Percentiles rank a stretch among this genome's conserved stretches.
Evolutionary conservation across 1,284 basidiomycete species (phyloP).

Genomic region (Cryptococcus sp.): DNA sequence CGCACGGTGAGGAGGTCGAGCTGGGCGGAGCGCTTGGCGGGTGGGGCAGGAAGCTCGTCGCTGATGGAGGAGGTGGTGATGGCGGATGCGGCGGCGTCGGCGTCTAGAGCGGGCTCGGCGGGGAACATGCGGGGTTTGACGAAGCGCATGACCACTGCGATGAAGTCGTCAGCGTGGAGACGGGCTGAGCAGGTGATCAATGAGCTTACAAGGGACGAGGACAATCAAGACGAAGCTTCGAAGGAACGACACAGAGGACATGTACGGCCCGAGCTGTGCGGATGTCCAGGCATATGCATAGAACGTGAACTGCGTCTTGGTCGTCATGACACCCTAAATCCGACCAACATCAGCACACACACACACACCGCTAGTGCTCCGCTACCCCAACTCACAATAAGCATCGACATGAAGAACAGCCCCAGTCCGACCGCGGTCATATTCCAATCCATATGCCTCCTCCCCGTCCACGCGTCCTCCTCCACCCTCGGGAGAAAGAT

Average conservation of each 20-base stretch:
- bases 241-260: constrained; percentile 60
- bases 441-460: constrained; percentile 62
- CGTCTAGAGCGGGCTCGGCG: background rate
- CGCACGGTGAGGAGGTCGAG: constrained; percentile 46
- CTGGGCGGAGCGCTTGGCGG: constrained; percentile 28
- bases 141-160: constrained; percentile 39
- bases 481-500: constrained; percentile 60
- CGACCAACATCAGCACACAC: background rate
- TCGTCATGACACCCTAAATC: constrained; percentile 59
- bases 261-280: constrained; percentile 71
- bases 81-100: constrained; percentile 4
- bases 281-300: constrained; percentile 69
- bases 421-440: constrained; percentile 59
- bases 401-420: constrained; percentile 57
- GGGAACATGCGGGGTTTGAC: constrained; percentile 41
- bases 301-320: constrained; percentile 68
- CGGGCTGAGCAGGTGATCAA: background rate
- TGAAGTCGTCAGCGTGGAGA: background rate
- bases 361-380: constrained; percentile 1
- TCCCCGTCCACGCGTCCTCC: constrained; percentile 45
- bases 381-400: constrained; percentile 56
- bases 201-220: constrained; percentile 57
- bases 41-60: constrained; percentile 8
- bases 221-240: constrained; percentile 63
- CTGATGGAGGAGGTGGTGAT: constrained; percentile 2